Percentiles rank a stretch among this genome's conserved stretches.
Conservation (phyloP, 345 rosid genomes). For the rapeseed (Brassica napus) region DNA sequence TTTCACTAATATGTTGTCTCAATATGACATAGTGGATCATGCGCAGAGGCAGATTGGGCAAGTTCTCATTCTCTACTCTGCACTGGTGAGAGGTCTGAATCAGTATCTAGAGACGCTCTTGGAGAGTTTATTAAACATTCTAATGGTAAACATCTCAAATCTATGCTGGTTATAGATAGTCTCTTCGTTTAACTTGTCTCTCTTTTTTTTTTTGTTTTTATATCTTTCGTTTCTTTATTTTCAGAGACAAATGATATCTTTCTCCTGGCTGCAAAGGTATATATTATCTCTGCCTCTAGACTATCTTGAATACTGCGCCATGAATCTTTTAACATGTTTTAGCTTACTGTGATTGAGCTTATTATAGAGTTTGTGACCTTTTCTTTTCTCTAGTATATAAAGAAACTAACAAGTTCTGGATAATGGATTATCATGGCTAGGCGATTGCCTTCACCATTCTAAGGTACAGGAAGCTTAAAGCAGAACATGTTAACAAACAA, state of each 20-base stretch:
- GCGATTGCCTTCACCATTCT: conserved; percentile 66
- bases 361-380: not conserved
- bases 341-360: not conserved
- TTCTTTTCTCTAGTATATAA: conserved; percentile 21
- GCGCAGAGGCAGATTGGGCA: conserved; percentile 83
- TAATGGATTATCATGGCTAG: conserved; percentile 46
- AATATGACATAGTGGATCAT: conserved; percentile 55
- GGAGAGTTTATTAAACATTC: conserved; percentile 67
- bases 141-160: conserved; percentile 48
- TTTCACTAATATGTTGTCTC: not conserved
- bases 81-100: conserved; percentile 68
- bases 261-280: conserved; percentile 90
- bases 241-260: conserved; percentile 93
- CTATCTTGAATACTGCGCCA: not conserved
- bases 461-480: conserved; percentile 74
- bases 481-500: conserved; percentile 37
- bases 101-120: conserved; percentile 58
- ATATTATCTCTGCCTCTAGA: not conserved
- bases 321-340: not conserved
- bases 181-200: not conserved
- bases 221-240: conserved; percentile 17
- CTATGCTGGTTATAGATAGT: not conserved
- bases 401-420: conserved; percentile 18
- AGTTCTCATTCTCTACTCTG: conserved; percentile 76
- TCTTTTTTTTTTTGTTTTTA: conserved; percentile 1